Conservation (phyloP, 148 eudicot species). For the Heliosperma pusillum region DNA sequence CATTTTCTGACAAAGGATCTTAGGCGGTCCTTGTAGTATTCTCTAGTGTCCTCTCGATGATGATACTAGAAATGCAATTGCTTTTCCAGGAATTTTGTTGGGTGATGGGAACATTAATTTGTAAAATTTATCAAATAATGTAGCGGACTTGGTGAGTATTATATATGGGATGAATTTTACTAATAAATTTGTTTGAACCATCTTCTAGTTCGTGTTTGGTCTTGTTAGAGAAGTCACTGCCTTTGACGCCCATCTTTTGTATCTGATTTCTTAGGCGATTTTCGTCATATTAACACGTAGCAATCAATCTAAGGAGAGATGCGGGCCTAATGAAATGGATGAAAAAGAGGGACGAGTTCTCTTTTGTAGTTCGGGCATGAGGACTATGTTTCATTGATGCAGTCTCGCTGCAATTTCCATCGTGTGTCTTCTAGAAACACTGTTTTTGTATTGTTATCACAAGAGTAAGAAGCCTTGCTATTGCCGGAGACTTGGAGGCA, state of each 20-base stretch:
- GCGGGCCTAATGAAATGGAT: not conserved
- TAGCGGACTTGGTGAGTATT: too few relatives aligned
- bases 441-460: not conserved
- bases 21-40: too few relatives aligned
- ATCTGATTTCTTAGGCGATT: not conserved
- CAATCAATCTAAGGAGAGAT: too few relatives aligned
- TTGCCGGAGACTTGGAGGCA: constrained; percentile 1
- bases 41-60: too few relatives aligned
- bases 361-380: not conserved
- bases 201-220: too few relatives aligned
- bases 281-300: too few relatives aligned
- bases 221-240: too few relatives aligned
- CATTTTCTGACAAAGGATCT: too few relatives aligned
- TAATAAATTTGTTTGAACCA: too few relatives aligned
- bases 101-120: too few relatives aligned
- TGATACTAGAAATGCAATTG: not conserved
- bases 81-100: not conserved
- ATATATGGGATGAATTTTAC: too few relatives aligned
- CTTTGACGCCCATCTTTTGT: not conserved
- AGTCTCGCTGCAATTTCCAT: not conserved
- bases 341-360: not conserved
- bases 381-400: not conserved
- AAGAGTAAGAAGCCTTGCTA: not conserved
- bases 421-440: not conserved
- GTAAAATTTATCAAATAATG: too few relatives aligned